Base-by-base conservation (phyloP, 495 filamentous ascomycete species). In the Bathelium albidoporum region DNA sequence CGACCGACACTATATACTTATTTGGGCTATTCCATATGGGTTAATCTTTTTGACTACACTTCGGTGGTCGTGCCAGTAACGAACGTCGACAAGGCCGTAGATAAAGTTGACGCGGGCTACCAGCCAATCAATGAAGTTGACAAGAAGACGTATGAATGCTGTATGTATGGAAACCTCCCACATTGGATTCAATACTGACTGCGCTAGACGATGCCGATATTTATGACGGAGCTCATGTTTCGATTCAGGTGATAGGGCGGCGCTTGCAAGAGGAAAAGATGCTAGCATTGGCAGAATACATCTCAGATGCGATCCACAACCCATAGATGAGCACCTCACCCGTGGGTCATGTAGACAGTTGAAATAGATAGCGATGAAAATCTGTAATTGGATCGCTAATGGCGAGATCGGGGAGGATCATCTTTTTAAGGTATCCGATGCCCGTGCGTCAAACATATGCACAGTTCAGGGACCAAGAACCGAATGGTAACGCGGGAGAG, bases 41-140 rank as follows among this genome's bases (percentile, higher is more conserved):
- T 84, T 26, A 87, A 86, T 69, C 32, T 80, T 10, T 65, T 86
- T 36, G 84, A 87, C 66, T 86, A 86, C 63, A 82, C 79, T 24
- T 73, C 75, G 29, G 77, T 83, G 2, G 74, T 79, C n/a, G 67
- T 87, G 59, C 85, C 85, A 2, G 82, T 87, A 2, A 84, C 81
- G 0, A 77, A 70, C 22, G 81, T 77, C 3, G 79, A 84, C 64
- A 82, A 84, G 69, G 67, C 61, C 1, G 58, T 85, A 5, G 85
- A 87, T 74, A 69, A 74, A 59, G 72, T 77, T 10, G 69, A 73
- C 14, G 62, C 72, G 10, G 66, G 64, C 0, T 78, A 73, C 63
- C 65, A 72, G 60, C 74, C 78, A 22, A 11, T 76, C 26, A 70
- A 71, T 63, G 78, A 81, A 20, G 34, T 70, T 1, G 83, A 83